Evolutionary conservation across 176 grass and related monocot species (phyloP), one percentile per base, ranked within the genome.

Genomic region (Juncus effusus): DNA sequence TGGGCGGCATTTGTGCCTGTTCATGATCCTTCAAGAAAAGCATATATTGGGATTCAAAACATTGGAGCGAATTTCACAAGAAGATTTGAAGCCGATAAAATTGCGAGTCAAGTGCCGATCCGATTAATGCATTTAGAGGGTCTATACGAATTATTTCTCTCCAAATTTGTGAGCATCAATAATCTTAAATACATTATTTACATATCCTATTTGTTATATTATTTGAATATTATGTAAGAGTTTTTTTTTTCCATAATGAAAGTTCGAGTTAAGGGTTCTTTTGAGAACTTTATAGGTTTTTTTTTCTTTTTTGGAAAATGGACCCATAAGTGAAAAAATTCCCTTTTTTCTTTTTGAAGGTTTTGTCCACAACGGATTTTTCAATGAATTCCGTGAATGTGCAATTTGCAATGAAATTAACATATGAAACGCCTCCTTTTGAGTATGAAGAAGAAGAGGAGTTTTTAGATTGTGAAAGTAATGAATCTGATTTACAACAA

Each of bases 21-120:
- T 59, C 94, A 97, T 15, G 94, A 92, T 12, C 94, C 94, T 82
- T 97, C 94, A 59, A 61, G 94, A 47, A 91, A 84, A 86, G 82
- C 88, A 75, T 92, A 89, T 74, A 92, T 89, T 39, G 93, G 93
- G 57, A 97, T 97, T 58, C 93, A 97, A 82, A 97, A 97, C 79
- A 69, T 89, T 80, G 93, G 88, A 61, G 78, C 85, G 52, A 82
- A 83, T 62, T 97, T 92, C 81, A 97, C 93, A 61, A 77, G 93
- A 84, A 87, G 93, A 74, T 97, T 92, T 84, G 93, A 97, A 86
- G 88, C 85, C 67, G 93, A 97, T 58, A 79, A 88, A 63, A 92
- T 91, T 82, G 88, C 88, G 81, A 97, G 82, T 74, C 93, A 97
- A 54, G 88, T 97, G 54, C 93, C 93, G 13, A 81, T 92, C 81